phyloP scores from a whole-genome alignment of 208 protist species.

The Acanthamoeba lenticulata region DNA sequence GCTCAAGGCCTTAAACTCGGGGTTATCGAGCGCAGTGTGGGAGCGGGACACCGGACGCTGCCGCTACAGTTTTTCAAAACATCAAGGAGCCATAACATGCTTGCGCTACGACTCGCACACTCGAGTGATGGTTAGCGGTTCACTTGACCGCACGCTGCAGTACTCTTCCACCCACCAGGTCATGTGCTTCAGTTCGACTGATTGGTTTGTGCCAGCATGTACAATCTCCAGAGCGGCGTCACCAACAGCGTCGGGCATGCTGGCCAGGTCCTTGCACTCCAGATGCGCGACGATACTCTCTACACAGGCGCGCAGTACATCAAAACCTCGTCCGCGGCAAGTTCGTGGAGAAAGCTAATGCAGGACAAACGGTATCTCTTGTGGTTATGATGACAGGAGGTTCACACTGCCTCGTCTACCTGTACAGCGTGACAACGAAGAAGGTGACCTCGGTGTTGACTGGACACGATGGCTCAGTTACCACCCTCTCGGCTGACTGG shows the following conservation, averaged over 20 bases:
- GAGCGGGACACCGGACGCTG: background rate
- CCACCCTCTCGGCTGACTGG: background rate
- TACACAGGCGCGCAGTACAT: no score
- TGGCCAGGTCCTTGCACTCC: background rate
- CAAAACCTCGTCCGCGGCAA: no score
- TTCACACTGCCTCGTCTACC: background rate
- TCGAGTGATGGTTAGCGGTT: background rate
- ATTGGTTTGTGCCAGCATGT: no score
- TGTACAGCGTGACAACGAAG: background rate
- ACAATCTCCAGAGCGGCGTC: background rate
- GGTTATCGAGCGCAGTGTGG: background rate
- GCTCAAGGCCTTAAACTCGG: background rate
- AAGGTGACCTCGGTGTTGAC: background rate
- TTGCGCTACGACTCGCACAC: background rate
- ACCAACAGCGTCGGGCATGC: background rate
- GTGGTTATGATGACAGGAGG: no score
- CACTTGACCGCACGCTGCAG: background rate
- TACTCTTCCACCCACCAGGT: background rate
- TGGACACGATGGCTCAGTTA: background rate
- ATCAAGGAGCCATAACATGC: background rate
- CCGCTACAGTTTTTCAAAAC: background rate
- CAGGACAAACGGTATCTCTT: no score
- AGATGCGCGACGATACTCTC: background rate
- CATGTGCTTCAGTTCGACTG: no score
- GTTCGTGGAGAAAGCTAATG: no score